Percentiles rank a stretch among this genome's conserved stretches.
Conservation (phyloP, 2,329 filamentous ascomycete species). For the Exophiala viscosa region DNA sequence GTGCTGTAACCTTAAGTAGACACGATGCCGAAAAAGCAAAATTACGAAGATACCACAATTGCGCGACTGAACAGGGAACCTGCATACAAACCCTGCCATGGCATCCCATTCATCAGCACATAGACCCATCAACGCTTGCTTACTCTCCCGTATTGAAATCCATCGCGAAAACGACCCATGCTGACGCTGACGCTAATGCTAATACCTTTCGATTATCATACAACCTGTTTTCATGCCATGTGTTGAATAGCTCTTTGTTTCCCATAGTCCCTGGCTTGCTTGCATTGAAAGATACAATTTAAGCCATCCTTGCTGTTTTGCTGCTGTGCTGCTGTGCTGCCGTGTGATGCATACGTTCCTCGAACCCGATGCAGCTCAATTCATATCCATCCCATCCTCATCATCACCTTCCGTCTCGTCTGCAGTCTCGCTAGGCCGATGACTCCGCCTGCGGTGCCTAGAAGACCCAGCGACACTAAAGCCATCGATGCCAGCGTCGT, state of each 20-base stretch:
- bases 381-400: slow-evolving; percentile 46
- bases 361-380: slow-evolving; percentile 9
- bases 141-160: too few relatives aligned
- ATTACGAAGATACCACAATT: background rate
- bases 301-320: too few relatives aligned
- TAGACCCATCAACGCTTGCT: too few relatives aligned
- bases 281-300: too few relatives aligned
- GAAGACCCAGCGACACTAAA: slow-evolving; percentile 36
- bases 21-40: background rate
- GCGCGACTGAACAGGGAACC: background rate
- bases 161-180: too few relatives aligned
- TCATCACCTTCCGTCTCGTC: slow-evolving; percentile 45
- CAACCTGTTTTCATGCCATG: too few relatives aligned
- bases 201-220: too few relatives aligned
- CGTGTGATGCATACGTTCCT: background rate
- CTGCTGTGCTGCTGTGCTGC: too few relatives aligned
- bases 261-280: too few relatives aligned
- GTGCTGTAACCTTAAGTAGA: background rate
- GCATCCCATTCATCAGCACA: background rate
- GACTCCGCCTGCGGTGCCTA: slow-evolving; percentile 27
- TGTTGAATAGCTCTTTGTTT: too few relatives aligned
- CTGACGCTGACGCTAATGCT: too few relatives aligned
- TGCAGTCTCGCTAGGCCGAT: slow-evolving; percentile 34
- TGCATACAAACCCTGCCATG: background rate
- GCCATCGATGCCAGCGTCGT: slow-evolving; percentile 49